A percentile compares a stretch with the other conserved stretches of the same genome.
Conservation (phyloP, 768 basidiomycete species). For the Guyanaporus albipodus region DNA sequence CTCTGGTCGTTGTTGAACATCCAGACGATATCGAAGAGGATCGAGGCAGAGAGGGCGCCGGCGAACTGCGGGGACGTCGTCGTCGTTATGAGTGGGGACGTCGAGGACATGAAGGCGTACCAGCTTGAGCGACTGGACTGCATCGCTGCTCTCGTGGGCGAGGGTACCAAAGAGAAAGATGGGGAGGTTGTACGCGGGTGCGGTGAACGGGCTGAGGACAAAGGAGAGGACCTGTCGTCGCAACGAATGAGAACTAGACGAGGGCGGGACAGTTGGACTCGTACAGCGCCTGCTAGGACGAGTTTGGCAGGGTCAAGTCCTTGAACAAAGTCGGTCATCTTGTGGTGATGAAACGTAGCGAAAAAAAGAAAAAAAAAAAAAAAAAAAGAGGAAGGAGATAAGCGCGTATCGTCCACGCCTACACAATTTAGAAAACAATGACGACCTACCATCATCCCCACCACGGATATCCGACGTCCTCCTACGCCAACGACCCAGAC, state of each 20-base stretch:
- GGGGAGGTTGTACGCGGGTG: constrained; percentile 77
- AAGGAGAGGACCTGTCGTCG: constrained; percentile 56
- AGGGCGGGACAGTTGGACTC: constrained; percentile 13
- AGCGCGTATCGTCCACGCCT: too few species aligned
- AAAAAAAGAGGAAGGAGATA: too few species aligned
- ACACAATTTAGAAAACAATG: too few species aligned
- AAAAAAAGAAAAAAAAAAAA: too few species aligned
- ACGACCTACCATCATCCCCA: constrained; percentile 15
- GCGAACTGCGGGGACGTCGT: constrained; percentile 55
- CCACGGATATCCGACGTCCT: constrained; percentile 9
- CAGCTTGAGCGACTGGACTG: constrained; percentile 57
- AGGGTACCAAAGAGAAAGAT: constrained; percentile 76
- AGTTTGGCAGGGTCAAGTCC: constrained; percentile 70
- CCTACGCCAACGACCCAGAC: constrained; percentile 24
- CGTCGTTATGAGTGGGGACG: too few species aligned
- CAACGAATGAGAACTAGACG: background rate
- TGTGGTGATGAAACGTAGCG: background rate
- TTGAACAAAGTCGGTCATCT: constrained; percentile 66
- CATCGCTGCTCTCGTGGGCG: constrained; percentile 66
- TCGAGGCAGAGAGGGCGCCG: constrained; percentile 56
- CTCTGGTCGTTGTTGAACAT: constrained; percentile 52
- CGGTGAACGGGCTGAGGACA: constrained; percentile 46
- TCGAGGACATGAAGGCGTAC: too few species aligned
- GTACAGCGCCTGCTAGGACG: constrained; percentile 58
- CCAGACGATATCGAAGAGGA: constrained; percentile 71